Base-by-base conservation (phyloP, 2,329 filamentous ascomycete species). In the Epichloe baconii region DNA sequence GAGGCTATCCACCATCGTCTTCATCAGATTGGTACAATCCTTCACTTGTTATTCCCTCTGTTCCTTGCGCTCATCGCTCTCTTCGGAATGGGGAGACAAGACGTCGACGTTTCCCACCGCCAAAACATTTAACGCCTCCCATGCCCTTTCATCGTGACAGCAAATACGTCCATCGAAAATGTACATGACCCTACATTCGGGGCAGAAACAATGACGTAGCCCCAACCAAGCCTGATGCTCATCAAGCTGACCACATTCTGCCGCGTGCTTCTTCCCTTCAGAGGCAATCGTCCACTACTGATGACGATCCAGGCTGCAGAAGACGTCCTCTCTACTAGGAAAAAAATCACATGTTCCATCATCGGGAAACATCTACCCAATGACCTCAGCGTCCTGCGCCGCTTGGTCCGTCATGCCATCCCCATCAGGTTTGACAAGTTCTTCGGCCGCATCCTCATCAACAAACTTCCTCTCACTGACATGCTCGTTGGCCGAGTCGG, bases 401-500 rank as follows among this genome's bases (percentile, higher is more conserved):
- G 58, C 59, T 40, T 60, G 52, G 31, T 74, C 75, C 41, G 68
- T 66, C 53, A 66, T 68, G 12, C 59, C 67, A 31, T 63, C 62
- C 40, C 5, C 40, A 21, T 70, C 77, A 0, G 86, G 82, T 53
- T 87, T 77, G 54, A 94, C 81, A 48, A 87, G 70, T 68, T 95
- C 88, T 64, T 88, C 83, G 31, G 74, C 71, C 5, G 70, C 77
- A 11, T 75, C 72, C 46, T 87, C 83, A 52, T 88, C 82, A 48
- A 91, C 82, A 69, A 95, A 96, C 64, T 87, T 91, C 60, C 90
- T 78, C 67, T 95, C 88, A 62, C 88, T 95, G 47, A 95, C 82
- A 65, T 95, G 88, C 52, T 79, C 73, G 58, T 76, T 63, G 21
- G 68, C 59, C 4, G 58, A 51, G 11, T 76, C 78, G 3, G 88